Base-by-base conservation (phyloP, 176 grass and related monocot species). In the Ensete glaucum region DNA sequence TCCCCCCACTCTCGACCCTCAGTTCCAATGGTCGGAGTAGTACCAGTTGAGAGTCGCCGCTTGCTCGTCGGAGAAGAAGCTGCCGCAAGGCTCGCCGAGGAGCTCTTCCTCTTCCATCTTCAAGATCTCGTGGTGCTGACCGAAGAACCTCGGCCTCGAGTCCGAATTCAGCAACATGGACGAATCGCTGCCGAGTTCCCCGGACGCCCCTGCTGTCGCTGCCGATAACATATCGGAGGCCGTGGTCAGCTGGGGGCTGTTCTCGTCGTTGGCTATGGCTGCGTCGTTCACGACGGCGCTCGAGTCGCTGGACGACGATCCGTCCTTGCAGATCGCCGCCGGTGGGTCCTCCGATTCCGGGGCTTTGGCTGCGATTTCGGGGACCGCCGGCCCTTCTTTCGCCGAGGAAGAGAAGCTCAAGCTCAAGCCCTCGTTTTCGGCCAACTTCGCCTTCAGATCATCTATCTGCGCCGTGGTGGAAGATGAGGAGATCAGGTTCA, bases 61-160 rank as follows among this genome's bases (percentile, higher is more conserved):
- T 20, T 70, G 29, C 43, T 70, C 67, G 67, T 70, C 67, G 67
- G 67, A 34, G 67, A 70, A 70, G 67, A 70, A 70, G 43, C 19
- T 25, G 27, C 29, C 8, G 67, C 67, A 70, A 9, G 67, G 48
- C 29, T 49, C 67, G 7, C 67, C n/a, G 16, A 70, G 29, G 67
- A 70, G 50, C 34, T 70, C 67, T 2, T 51, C 67, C 16, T 51
- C 67, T 5, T 70, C 34, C 67, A 50, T 51, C 67, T 50, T 70
- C 16, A 20, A 2, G 15, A 70, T 1, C 34, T 50, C 34, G 9
- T 48, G 67, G 67, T 20, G 10, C 15, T 70, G 67, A 48, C 50
- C 51, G 29, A 51, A 70, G 67, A 70, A 51, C 11, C 67, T 50
- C 17, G 67, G 19, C 67, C 34, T 50, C 34, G 67, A 51, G 9